Percentiles rank a stretch among this genome's conserved stretches.
Conservation (phyloP, 805 yeast species). For the Yamadazyma scolyti region DNA sequence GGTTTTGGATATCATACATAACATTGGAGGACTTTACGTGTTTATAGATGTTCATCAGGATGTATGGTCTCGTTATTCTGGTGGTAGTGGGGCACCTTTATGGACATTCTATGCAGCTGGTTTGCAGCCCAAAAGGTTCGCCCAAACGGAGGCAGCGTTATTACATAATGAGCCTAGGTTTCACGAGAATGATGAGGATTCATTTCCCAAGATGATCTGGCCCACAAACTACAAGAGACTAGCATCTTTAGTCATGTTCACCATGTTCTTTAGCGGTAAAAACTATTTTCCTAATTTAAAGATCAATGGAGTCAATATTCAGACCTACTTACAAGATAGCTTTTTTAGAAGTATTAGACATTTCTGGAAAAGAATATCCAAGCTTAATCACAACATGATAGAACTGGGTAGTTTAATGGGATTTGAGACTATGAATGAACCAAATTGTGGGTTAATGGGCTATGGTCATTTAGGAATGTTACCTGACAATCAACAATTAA, state of each 20-base stretch:
- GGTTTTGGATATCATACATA: slow-evolving; percentile 52
- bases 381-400: slow-evolving; percentile 29
- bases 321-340: slow-evolving; percentile 67
- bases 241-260: slow-evolving; percentile 79
- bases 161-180: slow-evolving; percentile 54
- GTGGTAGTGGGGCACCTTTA: slow-evolving; percentile 92
- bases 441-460: slow-evolving; percentile 73
- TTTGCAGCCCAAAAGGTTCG: slow-evolving; percentile 70
- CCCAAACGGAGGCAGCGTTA: slow-evolving; percentile 73
- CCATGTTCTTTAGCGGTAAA: slow-evolving; percentile 77
- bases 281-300: slow-evolving; percentile 71
- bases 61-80: slow-evolving; percentile 84
- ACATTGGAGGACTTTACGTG: slow-evolving; percentile 72
- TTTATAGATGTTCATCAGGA: slow-evolving; percentile 91
- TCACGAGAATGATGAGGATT: slow-evolving; percentile 24
- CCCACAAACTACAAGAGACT: slow-evolving; percentile 78
- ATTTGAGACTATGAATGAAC: slow-evolving; percentile 83
- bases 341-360: slow-evolving; percentile 50
- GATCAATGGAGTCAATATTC: slow-evolving; percentile 72
- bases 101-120: slow-evolving; percentile 94
- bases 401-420: slow-evolving; percentile 60
- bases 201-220: slow-evolving; percentile 88
- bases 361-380: slow-evolving; percentile 28
- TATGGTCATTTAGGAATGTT: slow-evolving; percentile 48
- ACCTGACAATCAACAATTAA: slow-evolving; percentile 62